Evolutionary conservation across 2,329 filamentous ascomycete species (phyloP), one percentile per base, ranked within the genome.

Genomic region (Emmonsiellopsis sp.): DNA sequence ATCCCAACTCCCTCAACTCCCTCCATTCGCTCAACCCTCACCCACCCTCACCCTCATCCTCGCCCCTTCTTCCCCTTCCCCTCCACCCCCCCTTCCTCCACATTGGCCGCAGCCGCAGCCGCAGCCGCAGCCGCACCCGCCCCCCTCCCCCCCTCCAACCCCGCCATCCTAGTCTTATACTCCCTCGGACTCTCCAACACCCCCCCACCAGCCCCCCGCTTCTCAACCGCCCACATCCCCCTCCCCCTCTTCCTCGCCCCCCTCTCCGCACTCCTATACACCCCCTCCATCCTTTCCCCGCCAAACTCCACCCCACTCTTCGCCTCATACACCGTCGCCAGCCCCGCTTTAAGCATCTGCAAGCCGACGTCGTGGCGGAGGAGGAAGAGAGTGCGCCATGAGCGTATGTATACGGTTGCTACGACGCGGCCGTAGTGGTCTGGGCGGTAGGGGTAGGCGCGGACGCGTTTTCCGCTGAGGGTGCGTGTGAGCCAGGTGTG

Each of bases 351-450:
- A 57, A 98, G 72, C 91, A 98, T 94, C 69, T 94, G 87, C 56
- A 91, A 73, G 2, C 92, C 90, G 5, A 98, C 87, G 68, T 98
- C 91, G 54, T 80, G 81, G 60, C 83, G 83, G 55, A 88, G 77
- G 44, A 72, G 66, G 4, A 40, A 69, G 5, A 37, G 38, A 69
- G 5, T 20, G 38, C 34, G 59, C 37, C 61, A 65, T 53, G 77
- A 79, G 47, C 89, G 80, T 34, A 92, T 81, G 63, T 82, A 88
- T 0, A 92, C 92, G 0, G 88, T 93, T 13, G 86, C 90, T 1
- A 98, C 89, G 5, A 95, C 83, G 45, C 93, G 85, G 59, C 91
- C 86, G 69, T 97, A 98, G 67, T 97, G 93, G 68, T 98, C 94
- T 51, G 84, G 81, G 55, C 83, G 84, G 71, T 91, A 89, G 50